Evolutionary conservation across 345 rosid genomes (phyloP).

Genomic region (Arabidopsis suecica): DNA sequence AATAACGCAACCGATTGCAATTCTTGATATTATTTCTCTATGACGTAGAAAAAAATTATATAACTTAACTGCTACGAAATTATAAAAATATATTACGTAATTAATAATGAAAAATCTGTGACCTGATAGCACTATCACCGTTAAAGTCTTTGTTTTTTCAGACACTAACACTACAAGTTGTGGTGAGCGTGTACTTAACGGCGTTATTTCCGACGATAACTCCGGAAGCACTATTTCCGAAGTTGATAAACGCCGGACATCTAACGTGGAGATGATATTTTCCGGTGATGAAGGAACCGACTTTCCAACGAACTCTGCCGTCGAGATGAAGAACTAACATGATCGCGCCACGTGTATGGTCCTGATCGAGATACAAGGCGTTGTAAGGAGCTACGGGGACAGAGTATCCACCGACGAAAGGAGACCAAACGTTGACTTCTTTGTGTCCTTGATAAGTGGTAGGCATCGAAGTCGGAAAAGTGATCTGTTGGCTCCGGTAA

Average conservation of each 20-base stretch:
- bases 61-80: constrained; percentile 41
- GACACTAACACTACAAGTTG: constrained; percentile 65
- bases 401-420: constrained; percentile 46
- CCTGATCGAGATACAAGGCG: constrained; percentile 38
- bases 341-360: constrained; percentile 39
- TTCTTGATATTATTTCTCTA: constrained; percentile 26
- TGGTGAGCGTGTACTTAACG: constrained; percentile 64
- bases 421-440: constrained; percentile 57
- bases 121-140: constrained; percentile 15
- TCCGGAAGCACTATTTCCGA: constrained; percentile 31
- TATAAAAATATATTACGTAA: not conserved
- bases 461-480: constrained; percentile 41
- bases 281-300: constrained; percentile 42
- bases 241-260: constrained; percentile 49
- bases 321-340: constrained; percentile 37
- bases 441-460: constrained; percentile 51
- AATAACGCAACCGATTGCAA: constrained; percentile 34
- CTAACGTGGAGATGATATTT: constrained; percentile 45
- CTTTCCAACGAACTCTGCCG: constrained; percentile 48
- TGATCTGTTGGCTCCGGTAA: constrained; percentile 52
- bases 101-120: constrained; percentile 16
- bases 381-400: constrained; percentile 54
- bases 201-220: constrained; percentile 59
- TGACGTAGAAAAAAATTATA: not conserved
- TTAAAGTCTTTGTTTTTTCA: constrained; percentile 40